Evolutionary conservation across 352 stramenopile species (phyloP), one percentile per base, ranked within the genome.

Genomic region (Phytophthora litchii): DNA sequence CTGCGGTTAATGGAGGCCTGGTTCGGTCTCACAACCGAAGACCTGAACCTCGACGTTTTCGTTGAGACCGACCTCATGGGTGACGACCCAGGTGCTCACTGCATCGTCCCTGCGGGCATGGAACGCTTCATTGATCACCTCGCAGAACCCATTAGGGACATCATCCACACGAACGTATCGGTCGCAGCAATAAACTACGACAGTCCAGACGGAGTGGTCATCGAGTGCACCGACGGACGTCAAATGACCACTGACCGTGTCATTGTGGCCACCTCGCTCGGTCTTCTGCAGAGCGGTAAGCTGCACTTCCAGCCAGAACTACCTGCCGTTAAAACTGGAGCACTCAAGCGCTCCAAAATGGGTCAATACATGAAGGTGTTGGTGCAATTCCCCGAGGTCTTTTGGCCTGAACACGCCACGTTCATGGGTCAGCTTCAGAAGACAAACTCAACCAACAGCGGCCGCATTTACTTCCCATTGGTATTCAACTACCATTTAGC

Each of bases 341-440:
- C 83, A 13, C 71, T 91, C 27, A 54, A 85, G 12, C 52, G 73
- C 5, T 86, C 79, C 11, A 70, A 67, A 11, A 88, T 89, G 70
- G 82, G 80, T 7, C 71, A 68, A 42, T 89, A 80, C 69, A 64
- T 97, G 67, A 92, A 89, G 58, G 47, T 74, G 62, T 70, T 97
- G 29, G 72, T 97, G 41, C 81, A 94, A 10, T 82, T 74, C 21
- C 81, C 80, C 0, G 35, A 72, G 11, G 76, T 89, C 0, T 93
- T 93, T 35, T 91, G 83, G 83, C 64, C 76, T 3, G 53, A 70
- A 11, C 32, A 83, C 27, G 65, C 73, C 13, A 65, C 62, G 17
- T 83, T 89, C 42, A 78, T 86, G 36, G 69, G 62, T 0, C 74
- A 87, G 17, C 56, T 83, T 19, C 19, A 60, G 34, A 58, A 44